Conservation (phyloP, 2,329 filamentous ascomycete genomes). For the Cladosporium sphaerospermum region DNA sequence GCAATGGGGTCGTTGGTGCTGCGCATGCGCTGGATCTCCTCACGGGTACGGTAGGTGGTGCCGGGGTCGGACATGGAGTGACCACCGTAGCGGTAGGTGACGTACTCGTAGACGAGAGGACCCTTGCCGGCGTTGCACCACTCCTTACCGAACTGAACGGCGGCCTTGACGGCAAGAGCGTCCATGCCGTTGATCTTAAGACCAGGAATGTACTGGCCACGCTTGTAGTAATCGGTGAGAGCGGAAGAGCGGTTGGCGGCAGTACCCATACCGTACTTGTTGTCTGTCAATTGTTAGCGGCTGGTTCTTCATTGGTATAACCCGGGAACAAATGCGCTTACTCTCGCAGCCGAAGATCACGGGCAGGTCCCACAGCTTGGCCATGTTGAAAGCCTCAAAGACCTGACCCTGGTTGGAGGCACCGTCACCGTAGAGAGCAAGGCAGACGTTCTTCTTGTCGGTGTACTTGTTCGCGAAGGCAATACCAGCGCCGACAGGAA, state of each 20-base stretch:
- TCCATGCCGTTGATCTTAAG: constrained; percentile 99
- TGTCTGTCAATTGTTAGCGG: constrained; percentile 56
- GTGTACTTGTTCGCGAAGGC: constrained; percentile 97
- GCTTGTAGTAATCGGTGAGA: constrained; percentile 99
- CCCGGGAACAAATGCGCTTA: constrained; percentile 43
- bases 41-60: constrained; percentile 95
- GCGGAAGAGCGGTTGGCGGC: constrained; percentile 89
- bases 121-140: constrained; percentile 78
- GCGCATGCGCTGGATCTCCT: constrained; percentile 99
- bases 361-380: constrained; percentile 96
- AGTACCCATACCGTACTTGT: constrained; percentile 99
- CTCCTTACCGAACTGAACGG: constrained; percentile 88
- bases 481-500: constrained; percentile 91
- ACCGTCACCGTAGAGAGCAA: constrained; percentile 78
- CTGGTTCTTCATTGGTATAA: not conserved
- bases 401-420: constrained; percentile 99
- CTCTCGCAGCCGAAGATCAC: constrained; percentile 97
- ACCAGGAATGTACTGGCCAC: constrained; percentile 98
- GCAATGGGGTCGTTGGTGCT: constrained; percentile 98
- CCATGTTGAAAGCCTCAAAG: constrained; percentile 99
- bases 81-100: constrained; percentile 98
- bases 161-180: constrained; percentile 93
- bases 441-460: constrained; percentile 74
- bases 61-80: constrained; percentile 99
- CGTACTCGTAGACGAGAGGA: constrained; percentile 94